These are phyloP conservation scores for Chlamydomonas sp. DNA, from an alignment of 139 green algal species.

Conservation along the genomic window DNA sequence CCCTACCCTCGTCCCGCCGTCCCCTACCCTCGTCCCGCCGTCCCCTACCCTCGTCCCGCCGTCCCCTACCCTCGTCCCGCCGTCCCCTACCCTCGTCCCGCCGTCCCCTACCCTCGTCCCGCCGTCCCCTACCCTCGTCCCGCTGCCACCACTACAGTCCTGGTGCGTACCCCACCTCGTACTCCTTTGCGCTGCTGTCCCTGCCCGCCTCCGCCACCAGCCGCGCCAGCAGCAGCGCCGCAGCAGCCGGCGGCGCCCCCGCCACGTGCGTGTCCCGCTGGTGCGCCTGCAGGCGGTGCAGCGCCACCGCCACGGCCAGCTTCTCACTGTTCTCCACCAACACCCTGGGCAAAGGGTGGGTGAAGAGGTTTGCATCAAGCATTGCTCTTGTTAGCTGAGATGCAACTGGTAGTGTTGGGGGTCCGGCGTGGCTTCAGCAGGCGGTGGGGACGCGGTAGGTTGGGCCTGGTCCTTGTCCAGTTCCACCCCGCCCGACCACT, in stretches of 20 bases:
- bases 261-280: conserved; percentile 17
- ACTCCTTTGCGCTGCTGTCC: conserved; percentile 27
- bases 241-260: background rate
- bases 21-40: too few species aligned
- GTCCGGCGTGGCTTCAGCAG: too few species aligned
- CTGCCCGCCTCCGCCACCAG: conserved; percentile 28
- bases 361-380: background rate
- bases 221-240: conserved; percentile 18
- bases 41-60: too few species aligned
- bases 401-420: too few species aligned
- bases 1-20: too few species aligned
- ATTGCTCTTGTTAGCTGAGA: too few species aligned
- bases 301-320: conserved; percentile 40
- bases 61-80: too few species aligned
- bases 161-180: background rate
- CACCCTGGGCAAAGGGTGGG: background rate
- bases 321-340: conserved; percentile 58
- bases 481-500: background rate
- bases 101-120: too few species aligned
- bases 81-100: too few species aligned
- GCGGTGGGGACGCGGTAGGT: too few species aligned
- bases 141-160: too few species aligned
- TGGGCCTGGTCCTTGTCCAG: background rate
- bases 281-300: conserved; percentile 36
- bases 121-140: too few species aligned